Percentiles rank a stretch among this genome's conserved stretches.
phyloP scores from a whole-genome alignment of 1,139 yeast genomes.

The Kodamaea sp. region DNA sequence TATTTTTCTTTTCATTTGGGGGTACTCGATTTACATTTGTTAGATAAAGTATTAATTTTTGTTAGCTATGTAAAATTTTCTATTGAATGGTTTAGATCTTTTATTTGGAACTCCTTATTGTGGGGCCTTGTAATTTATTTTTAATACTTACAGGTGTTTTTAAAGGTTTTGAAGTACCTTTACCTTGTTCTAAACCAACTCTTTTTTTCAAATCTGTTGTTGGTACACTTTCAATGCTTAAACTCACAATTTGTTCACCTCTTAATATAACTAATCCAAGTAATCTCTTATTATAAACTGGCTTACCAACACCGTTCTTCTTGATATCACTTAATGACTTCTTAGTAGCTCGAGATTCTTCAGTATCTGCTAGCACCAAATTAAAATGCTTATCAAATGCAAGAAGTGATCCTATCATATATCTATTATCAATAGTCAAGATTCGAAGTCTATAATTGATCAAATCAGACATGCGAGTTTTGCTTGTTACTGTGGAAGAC shows the following conservation, averaged over 20 bases:
- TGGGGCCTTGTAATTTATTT: conserved; percentile 13
- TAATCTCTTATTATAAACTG: conserved; percentile 51
- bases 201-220: conserved; percentile 45
- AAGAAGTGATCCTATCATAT: conserved; percentile 71
- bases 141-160: conserved; percentile 21
- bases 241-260: conserved; percentile 85
- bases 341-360: conserved; percentile 75
- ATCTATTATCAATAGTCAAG: conserved; percentile 69
- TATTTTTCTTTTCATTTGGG: background rate
- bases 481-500: conserved; percentile 30
- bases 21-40: background rate
- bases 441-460: conserved; percentile 72
- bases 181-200: conserved; percentile 41
- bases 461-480: conserved; percentile 62
- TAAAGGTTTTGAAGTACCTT: conserved; percentile 43
- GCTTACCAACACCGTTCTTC: conserved; percentile 32
- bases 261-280: conserved; percentile 80
- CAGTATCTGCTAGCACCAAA: conserved; percentile 78
- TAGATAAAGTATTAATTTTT: background rate
- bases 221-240: conserved; percentile 80
- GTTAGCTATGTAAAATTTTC: conserved; percentile 2
- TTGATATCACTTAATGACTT: conserved; percentile 46
- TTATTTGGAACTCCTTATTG: conserved; percentile 3
- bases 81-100: background rate
- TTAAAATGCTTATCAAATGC: conserved; percentile 92